phyloP scores from a whole-genome alignment of 805 yeast species.

The Zygosaccharomyces lentus region DNA sequence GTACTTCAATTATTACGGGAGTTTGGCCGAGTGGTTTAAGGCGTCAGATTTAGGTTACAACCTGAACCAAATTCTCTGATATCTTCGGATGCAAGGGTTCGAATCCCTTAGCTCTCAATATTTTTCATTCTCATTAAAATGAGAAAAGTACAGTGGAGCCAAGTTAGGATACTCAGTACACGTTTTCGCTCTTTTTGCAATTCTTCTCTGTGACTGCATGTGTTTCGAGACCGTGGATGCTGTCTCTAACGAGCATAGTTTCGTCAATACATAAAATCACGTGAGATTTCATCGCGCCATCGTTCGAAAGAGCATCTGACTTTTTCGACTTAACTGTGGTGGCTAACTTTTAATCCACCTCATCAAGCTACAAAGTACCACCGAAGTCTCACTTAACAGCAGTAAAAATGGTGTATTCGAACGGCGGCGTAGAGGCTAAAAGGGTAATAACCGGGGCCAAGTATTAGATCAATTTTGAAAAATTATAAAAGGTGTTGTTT shows the following conservation, averaged over 20 bases:
- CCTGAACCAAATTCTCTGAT: slow-evolving; percentile 24
- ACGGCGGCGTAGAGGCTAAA: neutral
- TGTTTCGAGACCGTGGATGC: neutral
- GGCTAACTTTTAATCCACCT: slow-evolving; percentile 1
- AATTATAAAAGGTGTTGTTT: neutral
- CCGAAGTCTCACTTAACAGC: neutral
- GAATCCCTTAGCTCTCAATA: slow-evolving; percentile 32
- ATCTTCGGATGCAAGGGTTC: slow-evolving; percentile 34
- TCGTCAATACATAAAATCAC: neutral
- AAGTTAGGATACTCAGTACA: too few species aligned
- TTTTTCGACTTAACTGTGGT: slow-evolving; percentile 3
- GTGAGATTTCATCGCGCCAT: neutral
- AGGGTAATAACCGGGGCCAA: neutral
- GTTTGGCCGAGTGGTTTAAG: slow-evolving; percentile 35
- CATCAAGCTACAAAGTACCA: neutral
- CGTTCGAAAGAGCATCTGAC: slow-evolving; percentile 4
- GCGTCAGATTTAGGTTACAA: slow-evolving; percentile 31
- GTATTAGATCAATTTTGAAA: neutral
- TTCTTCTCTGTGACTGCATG: neutral
- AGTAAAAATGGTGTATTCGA: neutral
- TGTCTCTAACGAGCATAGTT: too few species aligned
- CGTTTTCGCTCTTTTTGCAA: too few species aligned
- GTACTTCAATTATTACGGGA: slow-evolving; percentile 10
- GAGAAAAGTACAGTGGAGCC: too few species aligned
- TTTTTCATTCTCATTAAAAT: slow-evolving; percentile 6